Evolutionary conservation across 202 grass and related monocot species (phyloP).

Genomic region (Tripidium arundinaceum): DNA sequence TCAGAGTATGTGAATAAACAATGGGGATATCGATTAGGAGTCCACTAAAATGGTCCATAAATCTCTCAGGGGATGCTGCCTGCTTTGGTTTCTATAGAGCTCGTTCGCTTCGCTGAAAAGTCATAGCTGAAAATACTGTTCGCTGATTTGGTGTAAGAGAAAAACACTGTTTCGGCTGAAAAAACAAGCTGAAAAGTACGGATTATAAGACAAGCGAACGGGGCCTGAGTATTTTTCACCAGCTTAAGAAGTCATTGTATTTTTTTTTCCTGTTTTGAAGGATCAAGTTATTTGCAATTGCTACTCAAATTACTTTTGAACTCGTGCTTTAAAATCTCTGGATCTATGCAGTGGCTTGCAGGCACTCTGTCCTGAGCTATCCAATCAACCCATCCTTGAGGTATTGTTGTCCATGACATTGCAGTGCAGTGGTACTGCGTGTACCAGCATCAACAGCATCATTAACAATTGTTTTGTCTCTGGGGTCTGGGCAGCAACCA

Average conservation of each 20-base stretch:
- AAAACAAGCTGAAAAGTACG: no score
- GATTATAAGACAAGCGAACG: no score
- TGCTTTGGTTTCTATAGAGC: background rate
- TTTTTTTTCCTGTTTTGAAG: background rate
- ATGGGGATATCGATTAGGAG: background rate
- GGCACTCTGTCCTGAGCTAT: slow-evolving; percentile 39
- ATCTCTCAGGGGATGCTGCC: background rate
- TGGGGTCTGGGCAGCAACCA: background rate
- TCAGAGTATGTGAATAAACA: background rate
- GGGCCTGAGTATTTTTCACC: no score
- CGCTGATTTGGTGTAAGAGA: no score
- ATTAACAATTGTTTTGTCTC: slow-evolving; percentile 38
- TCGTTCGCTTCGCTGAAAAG: no score
- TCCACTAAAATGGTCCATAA: background rate
- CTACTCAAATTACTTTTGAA: slow-evolving; percentile 10
- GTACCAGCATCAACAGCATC: slow-evolving; percentile 17
- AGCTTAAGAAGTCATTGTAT: background rate
- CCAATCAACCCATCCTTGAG: slow-evolving; percentile 43
- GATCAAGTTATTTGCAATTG: background rate
- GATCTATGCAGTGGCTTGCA: slow-evolving; percentile 10
- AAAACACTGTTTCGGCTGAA: no score
- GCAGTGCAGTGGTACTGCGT: slow-evolving; percentile 36
- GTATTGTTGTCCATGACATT: slow-evolving; percentile 41
- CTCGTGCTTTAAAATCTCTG: slow-evolving; percentile 17
- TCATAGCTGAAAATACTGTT: no score